Evolutionary conservation across 2,329 filamentous ascomycete genomes (phyloP), one percentile per base, ranked within the genome.

Genomic region (Metarhizium anisopliae): DNA sequence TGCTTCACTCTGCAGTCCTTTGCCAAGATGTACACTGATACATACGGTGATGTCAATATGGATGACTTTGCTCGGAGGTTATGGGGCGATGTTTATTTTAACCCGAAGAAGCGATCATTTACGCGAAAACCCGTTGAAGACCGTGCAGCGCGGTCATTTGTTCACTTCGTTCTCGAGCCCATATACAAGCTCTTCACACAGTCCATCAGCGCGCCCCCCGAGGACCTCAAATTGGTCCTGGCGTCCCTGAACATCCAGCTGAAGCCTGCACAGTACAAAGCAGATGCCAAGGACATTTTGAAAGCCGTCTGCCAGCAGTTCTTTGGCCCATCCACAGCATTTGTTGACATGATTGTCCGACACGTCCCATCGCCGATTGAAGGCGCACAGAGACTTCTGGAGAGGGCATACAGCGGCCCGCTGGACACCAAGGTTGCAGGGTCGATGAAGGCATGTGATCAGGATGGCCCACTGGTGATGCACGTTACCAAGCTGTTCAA

Each of bases 181-280:
- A 91, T 99, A 62, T 99, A 99, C 80, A 99, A 99, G 72, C 80
- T 99, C 47, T 97, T 93, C 70, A 93, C 91, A 16, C 90, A 96
- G 69, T 95, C 92, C 4, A 90, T 99, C 66, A 95, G 91, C 67
- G 88, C 95, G 68, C 93, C 85, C 64, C 89, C 93, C 0, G 86
- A 90, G 55, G 89, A 95, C 63, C 75, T 99, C 58, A 91, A 88
- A 66, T 80, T 80, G 50, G 94, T 91, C 0, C 74, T 99, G 56
- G 84, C 81, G 18, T 84, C 83, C 20, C 77, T 99, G 10, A 90
- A 91, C 13, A 96, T 99, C 63, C 73, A 78, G 20, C 75, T 99
- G 59, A 99, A 97, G 74, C 93, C 94, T 3, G 92, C 90, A 7
- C 91, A 97, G 68, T 90, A 95, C 70, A 94, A 87, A 70, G 83